Base-by-base conservation (phyloP, 345 rosid species). In the Eucalyptus sp. region DNA sequence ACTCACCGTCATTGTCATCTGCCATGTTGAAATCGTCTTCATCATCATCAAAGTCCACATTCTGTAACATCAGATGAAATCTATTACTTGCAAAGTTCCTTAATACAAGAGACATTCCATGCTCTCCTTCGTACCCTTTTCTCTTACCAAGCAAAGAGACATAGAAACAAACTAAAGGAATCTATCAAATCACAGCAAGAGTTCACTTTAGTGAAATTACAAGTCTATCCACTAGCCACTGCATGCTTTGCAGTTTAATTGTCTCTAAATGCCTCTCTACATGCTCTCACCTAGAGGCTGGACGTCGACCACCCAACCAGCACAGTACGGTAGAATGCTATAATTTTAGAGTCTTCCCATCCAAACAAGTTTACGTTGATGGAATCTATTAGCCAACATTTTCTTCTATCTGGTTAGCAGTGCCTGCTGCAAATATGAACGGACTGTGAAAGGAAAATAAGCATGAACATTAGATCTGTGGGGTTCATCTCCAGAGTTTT, bases 21-120 rank as follows among this genome's bases (percentile, higher is more conserved):
- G 89, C 93, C 92, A 90, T 87, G 90, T 94, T 94, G 62, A 79
- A 92, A 90, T 94, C 94, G 1, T 94, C 95, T 44, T 94, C 94
- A 54, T 94, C 95, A 24, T 94, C 95, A 54, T 94, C 95, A 86
- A 93, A 94, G 50, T 93, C 94, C 41, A 88, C 60, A 41, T 92
- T 92, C 95, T 94, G 94, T n/a, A 56, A 89, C 50, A 46, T 58
- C 22, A 52, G 68, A 71, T 18, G 50, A 76, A 41, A 11, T 41
- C 84, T 12, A 41, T 41, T 50, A 86, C 64, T 31, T 20, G 66
- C 43, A 86, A n/a, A 86, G 64, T 76, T 76, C 29, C 43, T 6
- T 20, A 76, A 76, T 3, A 25, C 10, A 27, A 8, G 87, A 51
- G 54, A 86, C 4, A 76, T 20, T 22, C 48, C 84, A 76, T 41